Evolutionary conservation across 805 yeast genomes (phyloP), one percentile per base, ranked within the genome.

Genomic region (Candida coquimbonensis): DNA sequence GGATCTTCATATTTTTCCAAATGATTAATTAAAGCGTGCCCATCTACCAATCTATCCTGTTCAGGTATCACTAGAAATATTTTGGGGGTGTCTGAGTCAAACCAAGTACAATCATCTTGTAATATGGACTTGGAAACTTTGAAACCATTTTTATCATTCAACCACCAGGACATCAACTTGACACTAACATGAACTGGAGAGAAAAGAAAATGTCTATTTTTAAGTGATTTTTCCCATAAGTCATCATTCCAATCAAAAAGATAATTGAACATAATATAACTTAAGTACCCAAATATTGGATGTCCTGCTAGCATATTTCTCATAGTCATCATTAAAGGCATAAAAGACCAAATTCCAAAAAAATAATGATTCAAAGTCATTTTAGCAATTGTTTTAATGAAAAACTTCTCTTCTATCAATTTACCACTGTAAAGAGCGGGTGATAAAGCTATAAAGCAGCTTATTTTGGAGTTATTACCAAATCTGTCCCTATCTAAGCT

Each of bases 341-440:
- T 72, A 56, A 87, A 91, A 2, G 95, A 76, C 51, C 80, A 80
- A 35, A 75, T 69, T 0, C 99, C 99, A 64, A 89, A 87, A 35
- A 83, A 68, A 39, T 70, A 55, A 25, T 75, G 71, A 55, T 64
- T 51, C 17, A 70, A 64, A 0, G 80, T 73, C 45, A 81, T 65
- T 39, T 56, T 57, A n/a, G 80, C 75, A 64, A 86, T 78, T 51
- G 83, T 77, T 52, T 69, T 72, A 25, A 86, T 78, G 60, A 85
- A 85, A 3, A 64, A 37, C 42, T 82, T 75, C 25, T 75, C 77
- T 53, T 84, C 77, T 27, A 91, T 68, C 39, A 89, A 64, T 1
- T 79, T 70, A 0, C 98, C 98, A 0, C 95, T 95, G 59, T 78
- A 93, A 3, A 89, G 81, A 0, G 98, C 98, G 0, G 99, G 98